These are phyloP conservation scores for Wickerhamomyces chambardii DNA, from an alignment of 805 yeast genomes.

Conservation along the genomic window DNA sequence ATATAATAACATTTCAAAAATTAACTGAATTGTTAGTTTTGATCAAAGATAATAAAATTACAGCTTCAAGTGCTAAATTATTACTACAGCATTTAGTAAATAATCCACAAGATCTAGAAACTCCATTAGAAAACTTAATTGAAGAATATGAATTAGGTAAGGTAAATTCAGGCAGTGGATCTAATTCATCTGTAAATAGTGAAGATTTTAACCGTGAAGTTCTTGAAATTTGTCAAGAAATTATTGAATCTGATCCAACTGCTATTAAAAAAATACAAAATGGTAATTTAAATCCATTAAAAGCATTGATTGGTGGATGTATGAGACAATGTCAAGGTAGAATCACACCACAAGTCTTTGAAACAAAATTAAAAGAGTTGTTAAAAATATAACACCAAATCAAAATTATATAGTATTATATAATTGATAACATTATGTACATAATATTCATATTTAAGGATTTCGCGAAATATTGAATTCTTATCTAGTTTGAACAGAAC, in stretches of 20 bases:
- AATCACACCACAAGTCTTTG: conserved; percentile 25
- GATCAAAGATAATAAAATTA: conserved; percentile 36
- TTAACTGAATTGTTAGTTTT: conserved; percentile 46
- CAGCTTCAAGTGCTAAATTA: conserved; percentile 59
- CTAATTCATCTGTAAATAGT: conserved; percentile 21
- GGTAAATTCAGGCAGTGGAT: conserved; percentile 1
- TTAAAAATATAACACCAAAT: conserved; percentile 3
- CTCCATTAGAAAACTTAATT: conserved; percentile 34
- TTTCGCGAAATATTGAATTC: too few relatives aligned
- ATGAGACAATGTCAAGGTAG: conserved; percentile 74
- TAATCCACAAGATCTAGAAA: conserved; percentile 27
- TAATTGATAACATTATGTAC: too few relatives aligned
- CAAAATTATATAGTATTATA: too few relatives aligned
- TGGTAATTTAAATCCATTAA: conserved; percentile 59
- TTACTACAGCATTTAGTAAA: conserved; percentile 54
- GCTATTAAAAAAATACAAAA: conserved; percentile 45
- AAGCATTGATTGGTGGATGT: conserved; percentile 74
- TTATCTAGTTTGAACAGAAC: too few relatives aligned
- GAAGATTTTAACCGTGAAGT: conserved; percentile 22
- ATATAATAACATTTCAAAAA: conserved; percentile 27
- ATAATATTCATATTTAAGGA: too few relatives aligned
- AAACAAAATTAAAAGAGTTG: conserved; percentile 21
- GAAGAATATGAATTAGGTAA: conserved; percentile 42
- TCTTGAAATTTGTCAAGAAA: conserved; percentile 22
- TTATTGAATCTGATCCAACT: conserved; percentile 32